Evolutionary conservation across 73 alveolate species (phyloP).

Genomic region (Loxodes magnus): DNA sequence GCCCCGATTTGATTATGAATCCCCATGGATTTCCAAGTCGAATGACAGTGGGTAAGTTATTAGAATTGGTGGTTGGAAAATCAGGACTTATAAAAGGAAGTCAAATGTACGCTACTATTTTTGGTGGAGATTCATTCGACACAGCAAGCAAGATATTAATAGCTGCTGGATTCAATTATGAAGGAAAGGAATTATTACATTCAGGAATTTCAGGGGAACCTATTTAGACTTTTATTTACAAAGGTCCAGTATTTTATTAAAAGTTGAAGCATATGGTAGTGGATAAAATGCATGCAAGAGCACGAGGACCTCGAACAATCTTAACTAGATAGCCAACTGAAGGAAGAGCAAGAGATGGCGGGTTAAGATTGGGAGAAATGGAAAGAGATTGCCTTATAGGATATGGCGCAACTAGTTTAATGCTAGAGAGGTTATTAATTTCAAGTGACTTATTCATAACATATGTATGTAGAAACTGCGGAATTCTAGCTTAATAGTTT

Average conservation of each 20-base stretch:
- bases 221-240: conserved; percentile 73
- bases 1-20: conserved; percentile 99
- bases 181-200: conserved; percentile 90
- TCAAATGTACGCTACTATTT: conserved; percentile 93
- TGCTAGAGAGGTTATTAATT: conserved; percentile 92
- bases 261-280: conserved; percentile 98
- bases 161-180: conserved; percentile 73
- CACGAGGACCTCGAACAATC: conserved; percentile 90
- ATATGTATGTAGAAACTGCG: conserved; percentile 72
- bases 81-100: conserved; percentile 87
- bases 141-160: conserved; percentile 74
- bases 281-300: conserved; percentile 99
- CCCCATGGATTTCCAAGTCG: conserved; percentile 99
- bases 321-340: conserved; percentile 98
- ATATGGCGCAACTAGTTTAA: conserved; percentile 92
- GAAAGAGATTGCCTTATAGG: conserved; percentile 99
- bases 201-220: conserved; percentile 99
- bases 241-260: conserved; percentile 98
- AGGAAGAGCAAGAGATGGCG: conserved; percentile 97
- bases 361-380: conserved; percentile 96
- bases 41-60: conserved; percentile 99
- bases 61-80: conserved; percentile 86
- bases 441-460: conserved; percentile 90
- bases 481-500: conserved; percentile 18
- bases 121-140: conserved; percentile 87